phyloP scores from a whole-genome alignment of 1,284 basidiomycete genomes.

The Calocybe gambosa region DNA sequence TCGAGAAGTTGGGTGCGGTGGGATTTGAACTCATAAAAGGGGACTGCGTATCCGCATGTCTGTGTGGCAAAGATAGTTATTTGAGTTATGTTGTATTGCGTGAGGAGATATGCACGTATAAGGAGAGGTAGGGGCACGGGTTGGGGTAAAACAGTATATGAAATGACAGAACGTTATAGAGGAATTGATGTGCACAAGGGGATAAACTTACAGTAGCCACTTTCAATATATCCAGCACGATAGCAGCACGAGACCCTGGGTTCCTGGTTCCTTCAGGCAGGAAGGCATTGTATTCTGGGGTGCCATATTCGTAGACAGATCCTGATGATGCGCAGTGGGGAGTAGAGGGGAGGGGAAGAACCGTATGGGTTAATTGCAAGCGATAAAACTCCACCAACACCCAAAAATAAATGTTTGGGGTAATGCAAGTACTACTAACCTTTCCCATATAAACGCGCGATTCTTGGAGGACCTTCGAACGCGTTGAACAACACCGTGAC shows the following conservation, averaged over 20 bases:
- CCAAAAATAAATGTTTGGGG: not conserved
- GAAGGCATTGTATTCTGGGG: constrained; percentile 32
- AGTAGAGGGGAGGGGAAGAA: not conserved
- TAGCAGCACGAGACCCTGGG: constrained; percentile 39
- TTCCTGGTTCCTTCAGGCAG: constrained; percentile 31
- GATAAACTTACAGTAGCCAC: constrained; percentile 35
- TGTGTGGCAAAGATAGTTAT: constrained; percentile 12
- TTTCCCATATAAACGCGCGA: constrained; percentile 39
- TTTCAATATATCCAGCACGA: constrained; percentile 36
- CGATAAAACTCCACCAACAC: not conserved
- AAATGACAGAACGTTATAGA: not conserved
- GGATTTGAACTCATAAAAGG: constrained; percentile 34
- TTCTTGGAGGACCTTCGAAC: constrained; percentile 36
- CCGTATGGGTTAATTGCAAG: constrained; percentile 4
- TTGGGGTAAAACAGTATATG: not conserved
- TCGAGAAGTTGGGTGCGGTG: constrained; percentile 33
- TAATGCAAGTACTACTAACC: constrained; percentile 21
- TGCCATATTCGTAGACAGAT: constrained; percentile 37
- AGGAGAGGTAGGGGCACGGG: not conserved
- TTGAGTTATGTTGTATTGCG: not conserved
- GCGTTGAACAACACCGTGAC: constrained; percentile 45
- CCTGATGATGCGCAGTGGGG: constrained; percentile 23
- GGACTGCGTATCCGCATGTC: constrained; percentile 40
- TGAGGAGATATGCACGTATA: not conserved
- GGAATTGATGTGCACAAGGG: not conserved